phyloP scores from a whole-genome alignment of 2,329 filamentous ascomycete species.

The Biscogniauxia marginata region DNA sequence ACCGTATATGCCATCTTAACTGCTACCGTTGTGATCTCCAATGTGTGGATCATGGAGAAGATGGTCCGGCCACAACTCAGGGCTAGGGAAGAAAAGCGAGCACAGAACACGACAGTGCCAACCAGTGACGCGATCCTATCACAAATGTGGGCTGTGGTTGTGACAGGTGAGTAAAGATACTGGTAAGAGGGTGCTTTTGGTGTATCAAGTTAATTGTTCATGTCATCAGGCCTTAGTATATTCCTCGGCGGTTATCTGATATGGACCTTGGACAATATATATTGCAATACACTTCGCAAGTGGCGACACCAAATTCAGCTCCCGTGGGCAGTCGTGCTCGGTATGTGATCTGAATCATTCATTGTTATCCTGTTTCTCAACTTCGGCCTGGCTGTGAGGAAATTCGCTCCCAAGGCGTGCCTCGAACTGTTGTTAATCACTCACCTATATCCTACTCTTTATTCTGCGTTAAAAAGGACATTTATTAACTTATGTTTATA shows the following conservation, averaged over 20 bases:
- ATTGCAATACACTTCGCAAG: slow-evolving; percentile 62
- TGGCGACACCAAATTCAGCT: slow-evolving; percentile 70
- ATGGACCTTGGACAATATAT: slow-evolving; percentile 79
- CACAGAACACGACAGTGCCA: slow-evolving; percentile 33
- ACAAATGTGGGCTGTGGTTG: slow-evolving; percentile 76
- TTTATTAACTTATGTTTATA: not conserved
- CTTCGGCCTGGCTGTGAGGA: not conserved
- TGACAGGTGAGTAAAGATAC: slow-evolving; percentile 38
- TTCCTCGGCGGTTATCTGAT: slow-evolving; percentile 75
- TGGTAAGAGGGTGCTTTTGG: slow-evolving; percentile 3
- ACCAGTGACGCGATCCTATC: slow-evolving; percentile 39
- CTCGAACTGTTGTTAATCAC: no score
- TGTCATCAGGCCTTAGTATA: slow-evolving; percentile 55
- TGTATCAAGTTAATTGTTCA: slow-evolving; percentile 2
- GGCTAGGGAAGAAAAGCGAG: slow-evolving; percentile 47
- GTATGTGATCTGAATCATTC: slow-evolving; percentile 28
- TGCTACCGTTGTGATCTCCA: slow-evolving; percentile 65
- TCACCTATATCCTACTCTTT: no score
- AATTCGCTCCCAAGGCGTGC: no score
- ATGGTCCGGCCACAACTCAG: slow-evolving; percentile 45
- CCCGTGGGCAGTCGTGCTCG: slow-evolving; percentile 74
- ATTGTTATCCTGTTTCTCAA: not conserved
- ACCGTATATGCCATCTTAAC: slow-evolving; percentile 74
- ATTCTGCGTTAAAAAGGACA: no score
- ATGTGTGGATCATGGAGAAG: slow-evolving; percentile 70